These are phyloP conservation scores for Clavulina sp. DNA, from an alignment of 768 basidiomycete species.

Conservation along the genomic window DNA sequence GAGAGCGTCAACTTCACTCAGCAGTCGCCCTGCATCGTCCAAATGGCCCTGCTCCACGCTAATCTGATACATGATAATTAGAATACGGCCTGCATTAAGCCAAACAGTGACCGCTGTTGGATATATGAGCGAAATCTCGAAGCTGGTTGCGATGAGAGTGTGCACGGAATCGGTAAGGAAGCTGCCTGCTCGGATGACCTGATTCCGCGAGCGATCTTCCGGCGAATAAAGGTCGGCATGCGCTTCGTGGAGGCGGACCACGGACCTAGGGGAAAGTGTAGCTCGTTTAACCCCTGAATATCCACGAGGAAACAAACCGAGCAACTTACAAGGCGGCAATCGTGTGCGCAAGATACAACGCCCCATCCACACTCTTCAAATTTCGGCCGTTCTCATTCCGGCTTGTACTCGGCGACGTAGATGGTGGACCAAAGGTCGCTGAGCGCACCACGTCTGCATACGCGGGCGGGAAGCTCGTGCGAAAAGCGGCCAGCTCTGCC, in stretches of 20 bases:
- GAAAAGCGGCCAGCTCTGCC: conserved; percentile 4
- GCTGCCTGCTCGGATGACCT: conserved; percentile 6
- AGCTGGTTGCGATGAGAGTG: conserved; percentile 4
- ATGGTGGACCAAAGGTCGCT: no score
- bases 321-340: background rate
- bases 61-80: no score
- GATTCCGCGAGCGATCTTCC: background rate
- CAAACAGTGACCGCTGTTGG: no score
- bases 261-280: conserved; percentile 2
- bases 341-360: background rate
- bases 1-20: no score
- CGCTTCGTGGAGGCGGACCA: conserved; percentile 7
- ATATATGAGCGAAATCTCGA: no score
- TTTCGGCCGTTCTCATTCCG: no score
- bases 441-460: no score
- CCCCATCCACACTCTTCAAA: background rate
- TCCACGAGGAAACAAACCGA: background rate
- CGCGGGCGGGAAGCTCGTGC: conserved; percentile 6
- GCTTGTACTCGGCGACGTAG: no score
- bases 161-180: conserved; percentile 8
- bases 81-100: no score
- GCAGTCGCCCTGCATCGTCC: no score
- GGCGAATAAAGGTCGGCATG: conserved; percentile 9
- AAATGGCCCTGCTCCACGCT: no score
- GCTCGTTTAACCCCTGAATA: background rate